Evolutionary conservation across 2,329 filamentous ascomycete species (phyloP).

Genomic region (Fusarium penzigii): DNA sequence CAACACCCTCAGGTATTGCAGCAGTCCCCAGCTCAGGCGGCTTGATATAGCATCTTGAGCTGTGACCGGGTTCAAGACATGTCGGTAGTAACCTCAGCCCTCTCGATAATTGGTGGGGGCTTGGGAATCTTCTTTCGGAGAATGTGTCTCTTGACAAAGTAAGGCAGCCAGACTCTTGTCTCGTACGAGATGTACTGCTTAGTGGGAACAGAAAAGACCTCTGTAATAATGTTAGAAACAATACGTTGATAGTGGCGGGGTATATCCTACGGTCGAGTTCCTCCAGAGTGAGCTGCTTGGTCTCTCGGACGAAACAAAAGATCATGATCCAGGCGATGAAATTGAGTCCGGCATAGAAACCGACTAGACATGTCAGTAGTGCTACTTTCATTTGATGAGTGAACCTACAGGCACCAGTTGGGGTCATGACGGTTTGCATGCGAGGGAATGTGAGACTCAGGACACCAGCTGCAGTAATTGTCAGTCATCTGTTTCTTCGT

Average conservation of each 20-base stretch:
- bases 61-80: no score
- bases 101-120: no score
- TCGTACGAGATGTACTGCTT: no score
- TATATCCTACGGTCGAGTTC: slow-evolving; percentile 30
- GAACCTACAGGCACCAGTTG: slow-evolving; percentile 27
- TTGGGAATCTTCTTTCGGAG: no score
- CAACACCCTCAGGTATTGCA: no score
- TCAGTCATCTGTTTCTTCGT: no score
- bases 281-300: slow-evolving; percentile 47
- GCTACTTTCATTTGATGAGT: rapidly evolving
- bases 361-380: slow-evolving; percentile 30
- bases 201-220: slow-evolving; percentile 9
- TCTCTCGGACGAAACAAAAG: slow-evolving; percentile 49
- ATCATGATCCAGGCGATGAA: slow-evolving; percentile 45
- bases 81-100: no score
- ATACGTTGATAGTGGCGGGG: neutral
- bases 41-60: no score
- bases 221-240: neutral
- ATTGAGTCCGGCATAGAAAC: slow-evolving; percentile 48
- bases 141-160: no score
- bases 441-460: slow-evolving; percentile 58
- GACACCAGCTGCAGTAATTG: slow-evolving; percentile 41
- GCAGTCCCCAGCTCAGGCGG: no score
- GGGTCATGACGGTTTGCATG: slow-evolving; percentile 29
- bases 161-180: no score